A percentile compares a stretch with the other conserved stretches of the same genome.
Evolutionary conservation across 768 basidiomycete genomes (phyloP).

Genomic region (Hypsizygus marmoreus): DNA sequence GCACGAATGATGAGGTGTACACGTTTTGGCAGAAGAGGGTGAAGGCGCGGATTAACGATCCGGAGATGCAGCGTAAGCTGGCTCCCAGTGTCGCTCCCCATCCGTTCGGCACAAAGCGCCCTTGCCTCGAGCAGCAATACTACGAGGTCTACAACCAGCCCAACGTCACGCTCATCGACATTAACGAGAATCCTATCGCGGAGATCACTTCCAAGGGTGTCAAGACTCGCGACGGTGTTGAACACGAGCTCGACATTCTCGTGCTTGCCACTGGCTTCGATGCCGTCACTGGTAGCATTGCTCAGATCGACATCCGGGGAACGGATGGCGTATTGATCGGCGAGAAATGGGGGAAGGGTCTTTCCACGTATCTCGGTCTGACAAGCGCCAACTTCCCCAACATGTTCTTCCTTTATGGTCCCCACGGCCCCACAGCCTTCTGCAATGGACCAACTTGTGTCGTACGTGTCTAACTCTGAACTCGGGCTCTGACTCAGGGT

Average conservation of each 20-base stretch:
- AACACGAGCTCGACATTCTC: constrained; percentile 23
- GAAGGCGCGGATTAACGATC: constrained; percentile 16
- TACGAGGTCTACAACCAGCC: constrained; percentile 27
- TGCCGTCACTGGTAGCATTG: constrained; percentile 23
- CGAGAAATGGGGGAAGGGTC: constrained; percentile 24
- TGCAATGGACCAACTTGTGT: constrained; percentile 26
- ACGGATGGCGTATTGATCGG: constrained; percentile 17
- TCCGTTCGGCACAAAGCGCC: constrained; percentile 27
- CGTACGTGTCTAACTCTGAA: constrained; percentile 14
- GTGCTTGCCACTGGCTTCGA: constrained; percentile 28
- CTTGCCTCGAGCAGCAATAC: constrained; percentile 21
- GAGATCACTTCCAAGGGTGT: constrained; percentile 23
- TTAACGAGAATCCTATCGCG: constrained; percentile 20
- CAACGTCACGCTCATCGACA: constrained; percentile 23
- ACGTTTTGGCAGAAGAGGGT: constrained; percentile 27
- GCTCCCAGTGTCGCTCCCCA: constrained; percentile 23
- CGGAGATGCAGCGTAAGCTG: constrained; percentile 22
- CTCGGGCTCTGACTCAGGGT: background rate
- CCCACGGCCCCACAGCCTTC: constrained; percentile 27
- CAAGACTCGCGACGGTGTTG: constrained; percentile 18
- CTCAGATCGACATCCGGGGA: constrained; percentile 22
- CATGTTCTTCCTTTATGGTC: constrained; percentile 28
- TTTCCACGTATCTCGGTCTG: constrained; percentile 26
- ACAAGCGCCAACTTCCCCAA: constrained; percentile 22
- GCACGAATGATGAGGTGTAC: constrained; percentile 24